These are phyloP conservation scores for Balakata baccata DNA, from an alignment of 345 rosid genomes.

Conservation along the genomic window DNA sequence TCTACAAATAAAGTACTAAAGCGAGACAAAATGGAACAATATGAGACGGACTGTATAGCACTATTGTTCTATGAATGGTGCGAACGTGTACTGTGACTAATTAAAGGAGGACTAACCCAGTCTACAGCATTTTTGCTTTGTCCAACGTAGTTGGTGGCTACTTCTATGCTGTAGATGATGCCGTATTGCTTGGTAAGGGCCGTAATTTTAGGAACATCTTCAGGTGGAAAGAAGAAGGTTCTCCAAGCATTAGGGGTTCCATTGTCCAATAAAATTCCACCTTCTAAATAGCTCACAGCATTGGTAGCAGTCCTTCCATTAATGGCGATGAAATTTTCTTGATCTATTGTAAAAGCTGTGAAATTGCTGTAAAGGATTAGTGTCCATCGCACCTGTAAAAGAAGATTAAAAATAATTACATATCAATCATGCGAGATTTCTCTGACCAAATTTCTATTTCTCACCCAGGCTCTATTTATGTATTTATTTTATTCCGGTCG, in stretches of 20 bases:
- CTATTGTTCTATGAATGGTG: no score
- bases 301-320: not conserved
- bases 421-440: not conserved
- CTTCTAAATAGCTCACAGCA: conserved; percentile 25
- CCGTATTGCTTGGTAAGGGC: conserved; percentile 21
- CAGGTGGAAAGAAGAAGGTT: conserved; percentile 13
- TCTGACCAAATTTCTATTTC: no score
- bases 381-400: conserved; percentile 22
- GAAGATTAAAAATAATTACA: no score
- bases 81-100: no score
- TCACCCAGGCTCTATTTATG: no score
- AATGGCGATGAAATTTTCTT: conserved; percentile 18
- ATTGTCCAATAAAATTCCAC: conserved; percentile 22
- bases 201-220: conserved; percentile 11
- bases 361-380: conserved; percentile 23
- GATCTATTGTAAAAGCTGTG: conserved; percentile 8
- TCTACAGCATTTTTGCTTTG: not conserved
- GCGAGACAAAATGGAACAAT: no score
- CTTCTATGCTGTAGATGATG: conserved; percentile 20
- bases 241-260: conserved; percentile 27
- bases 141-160: conserved; percentile 5
- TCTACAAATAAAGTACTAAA: no score
- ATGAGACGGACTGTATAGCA: no score
- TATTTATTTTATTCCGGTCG: no score
- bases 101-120: not conserved